Evolutionary conservation across 83 land plant genomes (phyloP).

Genomic region (Picea abies): DNA sequence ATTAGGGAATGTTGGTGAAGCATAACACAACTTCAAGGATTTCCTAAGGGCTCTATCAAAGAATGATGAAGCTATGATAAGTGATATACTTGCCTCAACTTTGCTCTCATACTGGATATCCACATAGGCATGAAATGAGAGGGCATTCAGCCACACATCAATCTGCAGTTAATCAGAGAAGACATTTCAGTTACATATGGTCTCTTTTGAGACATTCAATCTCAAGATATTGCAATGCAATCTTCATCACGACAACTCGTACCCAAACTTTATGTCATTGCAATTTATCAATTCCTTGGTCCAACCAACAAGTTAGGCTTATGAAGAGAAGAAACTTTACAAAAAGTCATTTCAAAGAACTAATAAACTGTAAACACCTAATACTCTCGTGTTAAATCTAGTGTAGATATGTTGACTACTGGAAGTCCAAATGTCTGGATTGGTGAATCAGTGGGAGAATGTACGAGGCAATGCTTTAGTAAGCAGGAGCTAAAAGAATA

Average conservation of each 20-base stretch:
- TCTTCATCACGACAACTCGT: too few species aligned
- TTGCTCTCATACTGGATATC: slow-evolving; percentile 59
- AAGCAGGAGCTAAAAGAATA: background rate
- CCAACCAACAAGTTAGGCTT: too few species aligned
- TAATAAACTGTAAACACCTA: too few species aligned
- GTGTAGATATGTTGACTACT: background rate
- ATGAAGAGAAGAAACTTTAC: too few species aligned
- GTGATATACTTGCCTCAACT: slow-evolving; percentile 54
- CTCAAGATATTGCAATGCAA: too few species aligned
- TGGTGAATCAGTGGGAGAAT: background rate
- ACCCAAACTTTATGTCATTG: too few species aligned
- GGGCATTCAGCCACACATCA: slow-evolving; percentile 73
- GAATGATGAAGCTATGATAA: background rate
- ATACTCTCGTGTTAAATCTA: too few species aligned
- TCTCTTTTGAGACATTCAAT: too few species aligned
- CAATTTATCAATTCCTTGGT: too few species aligned
- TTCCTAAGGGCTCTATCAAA: background rate
- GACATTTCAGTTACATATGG: too few species aligned
- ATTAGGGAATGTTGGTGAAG: too few species aligned
- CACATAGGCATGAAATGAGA: slow-evolving; percentile 83
- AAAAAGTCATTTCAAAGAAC: too few species aligned
- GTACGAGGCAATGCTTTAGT: background rate
- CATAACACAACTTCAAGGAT: background rate
- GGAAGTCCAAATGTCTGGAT: background rate
- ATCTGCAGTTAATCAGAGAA: slow-evolving; percentile 51